Percentiles rank a stretch among this genome's conserved stretches.
Conservation (phyloP, 2,329 filamentous ascomycete species). For the Monosporascus sp. region DNA sequence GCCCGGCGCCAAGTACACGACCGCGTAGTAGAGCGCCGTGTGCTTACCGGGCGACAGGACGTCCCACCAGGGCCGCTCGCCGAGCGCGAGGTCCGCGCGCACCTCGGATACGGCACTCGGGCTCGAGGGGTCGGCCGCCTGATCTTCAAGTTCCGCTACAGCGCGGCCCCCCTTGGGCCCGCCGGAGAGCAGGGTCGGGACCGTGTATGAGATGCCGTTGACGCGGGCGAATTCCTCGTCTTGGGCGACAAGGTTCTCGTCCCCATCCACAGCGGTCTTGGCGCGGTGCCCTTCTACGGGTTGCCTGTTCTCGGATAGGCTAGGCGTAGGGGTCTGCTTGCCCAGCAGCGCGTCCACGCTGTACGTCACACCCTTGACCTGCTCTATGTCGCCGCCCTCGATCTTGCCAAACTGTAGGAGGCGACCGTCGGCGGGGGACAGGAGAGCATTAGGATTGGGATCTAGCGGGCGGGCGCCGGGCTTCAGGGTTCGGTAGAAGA, state of each 20-base stretch:
- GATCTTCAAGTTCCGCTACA: slow-evolving; percentile 56
- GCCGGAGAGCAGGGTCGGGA: slow-evolving; percentile 85
- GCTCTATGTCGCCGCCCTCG: slow-evolving; percentile 89
- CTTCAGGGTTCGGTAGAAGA: slow-evolving; percentile 95
- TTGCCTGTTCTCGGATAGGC: slow-evolving; percentile 39
- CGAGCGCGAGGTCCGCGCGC: slow-evolving; percentile 72
- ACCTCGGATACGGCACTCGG: slow-evolving; percentile 77
- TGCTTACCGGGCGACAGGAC: slow-evolving; percentile 55
- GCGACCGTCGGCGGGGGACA: slow-evolving; percentile 86
- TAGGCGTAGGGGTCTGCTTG: slow-evolving; percentile 50
- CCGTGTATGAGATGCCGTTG: slow-evolving; percentile 92
- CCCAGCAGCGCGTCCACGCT: slow-evolving; percentile 89
- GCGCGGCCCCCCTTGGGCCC: slow-evolving; percentile 36
- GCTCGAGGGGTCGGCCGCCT: slow-evolving; percentile 58
- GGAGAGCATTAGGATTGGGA: slow-evolving; percentile 68
- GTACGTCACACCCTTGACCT: slow-evolving; percentile 98
- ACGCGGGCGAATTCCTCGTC: slow-evolving; percentile 91
- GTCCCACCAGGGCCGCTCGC: slow-evolving; percentile 65
- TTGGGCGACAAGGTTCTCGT: slow-evolving; percentile 64
- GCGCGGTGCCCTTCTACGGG: slow-evolving; percentile 14
- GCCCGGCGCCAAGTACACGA: slow-evolving; percentile 92
- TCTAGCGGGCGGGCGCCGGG: slow-evolving; percentile 82
- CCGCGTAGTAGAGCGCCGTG: slow-evolving; percentile 83
- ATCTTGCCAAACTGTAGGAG: slow-evolving; percentile 90
- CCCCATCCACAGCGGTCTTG: slow-evolving; percentile 31